Evolutionary conservation across 1,284 basidiomycete genomes (phyloP), one percentile per base, ranked within the genome.

Genomic region (Phellinidium pouzarii): DNA sequence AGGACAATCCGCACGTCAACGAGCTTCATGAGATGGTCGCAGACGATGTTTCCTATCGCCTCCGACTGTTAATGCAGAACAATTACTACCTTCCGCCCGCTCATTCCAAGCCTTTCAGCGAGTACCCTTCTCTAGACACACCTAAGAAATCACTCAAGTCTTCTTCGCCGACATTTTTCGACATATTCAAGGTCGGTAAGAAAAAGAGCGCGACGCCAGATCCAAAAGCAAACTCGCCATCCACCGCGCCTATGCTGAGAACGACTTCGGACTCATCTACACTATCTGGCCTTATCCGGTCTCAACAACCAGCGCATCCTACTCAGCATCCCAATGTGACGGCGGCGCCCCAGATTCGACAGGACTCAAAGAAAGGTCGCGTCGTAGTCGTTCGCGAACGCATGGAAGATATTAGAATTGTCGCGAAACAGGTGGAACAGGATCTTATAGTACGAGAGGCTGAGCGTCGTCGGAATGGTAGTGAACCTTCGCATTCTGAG

Each of bases 61-160:
- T 91, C 17, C 81, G 81, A 41, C 74, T 91, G 47, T 77, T 91
- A 41, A 81, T 91, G 52, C 86, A 84, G 65, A 91, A 91, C 68
- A 88, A 75, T 62, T 91, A 91, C 63, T 91, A 87, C 63, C 78
- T 91, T 37, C 87, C 87, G 4, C 88, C 87, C 9, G 87, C 88
- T 0, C 87, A 91, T 61, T 74, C 80, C 37, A 91, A 91, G 62
- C 87, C 87, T 2, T 78, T 79, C 38, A 78, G 81, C 48, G 77
- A 87, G 55, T 73, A 77, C 11, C 64, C 68, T 0, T 49, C 66
- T 5, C 59, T 72, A 50, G 56, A 62, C 14, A 45, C 60, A 2
- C 53, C 60, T 26, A 67, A 65, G 58, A 81, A 76, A 60, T 72
- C 71, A 45, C 60, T 68, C 7, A 75, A 74, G 48, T 59, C 73